Conservation (phyloP, 1,139 yeast species). For the Groenewaldozyma sp. region DNA sequence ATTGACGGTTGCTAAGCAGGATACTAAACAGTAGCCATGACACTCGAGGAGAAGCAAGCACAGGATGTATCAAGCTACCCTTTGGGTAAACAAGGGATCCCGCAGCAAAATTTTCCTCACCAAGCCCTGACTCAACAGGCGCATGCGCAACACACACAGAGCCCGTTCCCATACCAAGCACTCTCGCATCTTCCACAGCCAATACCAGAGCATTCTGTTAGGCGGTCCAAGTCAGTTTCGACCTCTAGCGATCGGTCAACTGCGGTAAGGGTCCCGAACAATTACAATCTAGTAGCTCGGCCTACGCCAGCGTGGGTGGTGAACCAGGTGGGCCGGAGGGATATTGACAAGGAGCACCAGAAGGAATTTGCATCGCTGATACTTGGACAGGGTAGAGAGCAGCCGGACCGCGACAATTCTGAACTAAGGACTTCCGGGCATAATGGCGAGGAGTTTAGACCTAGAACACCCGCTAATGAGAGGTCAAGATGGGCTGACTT, state of each 20-base stretch:
- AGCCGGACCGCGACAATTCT: neutral
- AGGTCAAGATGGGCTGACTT: constrained; percentile 17
- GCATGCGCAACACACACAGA: no score
- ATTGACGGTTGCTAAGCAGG: no score
- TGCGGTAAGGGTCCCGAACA: neutral
- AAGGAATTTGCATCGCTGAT: neutral
- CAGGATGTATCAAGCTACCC: no score
- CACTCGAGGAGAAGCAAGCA: no score
- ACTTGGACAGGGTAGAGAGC: neutral
- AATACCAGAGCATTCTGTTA: no score
- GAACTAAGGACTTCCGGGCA: neutral
- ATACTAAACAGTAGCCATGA: no score
- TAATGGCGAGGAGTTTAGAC: neutral
- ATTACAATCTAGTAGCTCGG: constrained; percentile 15
- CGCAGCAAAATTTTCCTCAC: no score
- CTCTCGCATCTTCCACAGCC: no score
- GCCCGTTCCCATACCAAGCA: no score
- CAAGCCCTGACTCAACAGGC: no score
- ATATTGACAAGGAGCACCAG: neutral
- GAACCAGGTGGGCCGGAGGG: constrained; percentile 2
- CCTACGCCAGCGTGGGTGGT: constrained; percentile 21
- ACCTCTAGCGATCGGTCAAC: neutral
- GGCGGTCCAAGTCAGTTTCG: neutral
- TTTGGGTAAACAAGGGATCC: no score
- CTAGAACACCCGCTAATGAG: neutral